A percentile compares a stretch with the other conserved stretches of the same genome.
Evolutionary conservation across 2,329 filamentous ascomycete genomes (phyloP).

Genomic region (Ophiosphaerella korrae): DNA sequence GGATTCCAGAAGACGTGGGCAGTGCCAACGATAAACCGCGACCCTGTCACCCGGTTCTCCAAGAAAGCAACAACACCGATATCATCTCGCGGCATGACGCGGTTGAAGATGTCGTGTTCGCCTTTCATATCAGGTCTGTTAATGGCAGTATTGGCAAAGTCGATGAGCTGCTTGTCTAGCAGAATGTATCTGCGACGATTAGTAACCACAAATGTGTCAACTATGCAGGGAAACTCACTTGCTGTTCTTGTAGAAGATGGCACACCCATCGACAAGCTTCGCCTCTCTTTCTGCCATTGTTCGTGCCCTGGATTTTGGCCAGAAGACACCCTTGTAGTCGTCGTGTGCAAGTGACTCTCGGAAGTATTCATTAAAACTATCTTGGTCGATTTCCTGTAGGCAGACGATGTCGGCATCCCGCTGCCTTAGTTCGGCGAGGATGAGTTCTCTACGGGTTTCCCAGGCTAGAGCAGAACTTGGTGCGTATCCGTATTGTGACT

Average conservation of each 20-base stretch:
- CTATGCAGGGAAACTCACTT: conserved; percentile 58
- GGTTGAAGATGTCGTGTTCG: conserved; percentile 96
- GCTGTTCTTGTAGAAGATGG: conserved; percentile 93
- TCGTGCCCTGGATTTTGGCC: conserved; percentile 85
- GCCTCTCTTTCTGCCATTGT: conserved; percentile 92
- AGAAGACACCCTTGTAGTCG: conserved; percentile 94
- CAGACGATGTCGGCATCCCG: conserved; percentile 88
- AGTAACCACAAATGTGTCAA: conserved; percentile 5
- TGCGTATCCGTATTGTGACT: conserved; percentile 86
- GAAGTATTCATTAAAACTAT: conserved; percentile 91
- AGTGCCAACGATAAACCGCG: conserved; percentile 89
- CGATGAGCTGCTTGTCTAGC: conserved; percentile 91
- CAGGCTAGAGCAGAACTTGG: conserved; percentile 80
- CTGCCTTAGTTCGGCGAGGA: conserved; percentile 79
- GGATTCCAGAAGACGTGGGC: conserved; percentile 96
- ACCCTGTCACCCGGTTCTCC: conserved; percentile 88
- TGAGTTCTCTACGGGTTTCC: conserved; percentile 83
- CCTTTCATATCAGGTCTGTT: conserved; percentile 96
- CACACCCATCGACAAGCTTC: conserved; percentile 90
- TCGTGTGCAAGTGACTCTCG: conserved; percentile 81
- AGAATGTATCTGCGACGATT: conserved; percentile 67
- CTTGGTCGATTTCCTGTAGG: conserved; percentile 89
- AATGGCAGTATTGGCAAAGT: conserved; percentile 90
- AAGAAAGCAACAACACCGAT: conserved; percentile 92
- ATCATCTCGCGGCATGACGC: conserved; percentile 97